These are phyloP conservation scores for Eremomyces bilateralis DNA, from an alignment of 495 filamentous ascomycete species.

Conservation along the genomic window DNA sequence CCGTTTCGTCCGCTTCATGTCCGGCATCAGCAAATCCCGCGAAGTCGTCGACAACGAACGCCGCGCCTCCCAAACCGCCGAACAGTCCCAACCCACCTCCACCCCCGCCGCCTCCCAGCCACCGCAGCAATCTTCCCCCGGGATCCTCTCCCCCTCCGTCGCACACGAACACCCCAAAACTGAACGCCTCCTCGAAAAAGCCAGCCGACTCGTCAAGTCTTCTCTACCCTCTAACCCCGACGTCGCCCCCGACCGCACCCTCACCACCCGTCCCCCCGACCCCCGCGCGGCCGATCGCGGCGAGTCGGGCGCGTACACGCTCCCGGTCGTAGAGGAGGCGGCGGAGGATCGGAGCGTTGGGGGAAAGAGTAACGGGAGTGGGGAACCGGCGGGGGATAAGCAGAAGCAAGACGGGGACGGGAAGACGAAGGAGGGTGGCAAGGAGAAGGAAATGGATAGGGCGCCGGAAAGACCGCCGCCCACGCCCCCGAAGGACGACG, in stretches of 20 bases:
- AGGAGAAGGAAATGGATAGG: constrained; percentile 4
- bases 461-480: constrained; percentile 12
- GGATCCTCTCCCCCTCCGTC: too few species aligned
- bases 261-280: too few species aligned
- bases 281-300: constrained; percentile 39
- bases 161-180: too few species aligned
- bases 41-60: constrained; percentile 62
- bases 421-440: not conserved
- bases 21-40: constrained; percentile 65
- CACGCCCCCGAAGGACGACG: constrained; percentile 19
- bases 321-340: constrained; percentile 88
- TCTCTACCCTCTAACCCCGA: too few species aligned
- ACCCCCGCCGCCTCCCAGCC: too few species aligned
- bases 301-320: constrained; percentile 32
- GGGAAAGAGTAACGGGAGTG: constrained; percentile 24
- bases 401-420: constrained; percentile 1
- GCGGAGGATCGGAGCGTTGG: constrained; percentile 58
- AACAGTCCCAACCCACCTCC: too few species aligned
- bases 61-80: too few species aligned
- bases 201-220: too few species aligned
- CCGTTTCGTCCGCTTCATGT: constrained; percentile 84
- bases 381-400: constrained; percentile 6
- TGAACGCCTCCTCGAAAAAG: too few species aligned
- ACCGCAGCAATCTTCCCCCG: too few species aligned
- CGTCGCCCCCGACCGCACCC: too few species aligned